Evolutionary conservation across 2,329 filamentous ascomycete species (phyloP).

Genomic region (Clonostachys sp.): DNA sequence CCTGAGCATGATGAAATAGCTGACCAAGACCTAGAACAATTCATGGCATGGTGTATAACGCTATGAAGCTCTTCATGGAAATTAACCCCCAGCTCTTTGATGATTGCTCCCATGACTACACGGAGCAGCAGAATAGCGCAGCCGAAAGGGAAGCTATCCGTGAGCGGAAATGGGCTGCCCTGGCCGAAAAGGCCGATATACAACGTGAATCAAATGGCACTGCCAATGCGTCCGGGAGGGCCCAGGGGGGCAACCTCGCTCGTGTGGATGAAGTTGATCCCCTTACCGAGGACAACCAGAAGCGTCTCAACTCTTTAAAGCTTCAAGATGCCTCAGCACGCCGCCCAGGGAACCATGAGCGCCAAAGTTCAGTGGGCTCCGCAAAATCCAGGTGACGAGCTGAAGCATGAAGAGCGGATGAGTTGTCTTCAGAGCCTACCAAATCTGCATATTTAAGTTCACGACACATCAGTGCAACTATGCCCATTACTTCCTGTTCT

Average conservation of each 20-base stretch:
- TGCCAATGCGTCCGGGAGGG: conserved; percentile 22
- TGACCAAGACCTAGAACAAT: conserved; percentile 68
- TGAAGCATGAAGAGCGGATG: no score
- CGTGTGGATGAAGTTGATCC: conserved; percentile 74
- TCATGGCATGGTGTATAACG: conserved; percentile 99
- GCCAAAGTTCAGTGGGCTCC: conserved; percentile 55
- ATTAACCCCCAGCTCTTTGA: conserved; percentile 98
- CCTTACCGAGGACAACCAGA: conserved; percentile 76
- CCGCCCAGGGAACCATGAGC: conserved; percentile 50
- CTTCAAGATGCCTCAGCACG: conserved; percentile 73
- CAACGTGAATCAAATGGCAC: conserved; percentile 42
- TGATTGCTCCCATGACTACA: conserved; percentile 97
- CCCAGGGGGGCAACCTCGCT: conserved; percentile 35
- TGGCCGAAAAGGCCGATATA: conserved; percentile 75
- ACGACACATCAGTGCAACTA: no score
- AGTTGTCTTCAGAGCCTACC: no score
- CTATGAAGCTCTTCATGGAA: conserved; percentile 99
- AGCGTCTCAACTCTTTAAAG: conserved; percentile 83
- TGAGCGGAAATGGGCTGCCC: conserved; percentile 83
- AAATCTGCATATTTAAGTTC: no score
- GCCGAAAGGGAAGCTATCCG: conserved; percentile 77
- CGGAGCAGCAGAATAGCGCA: conserved; percentile 89
- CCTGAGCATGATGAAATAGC: background rate
- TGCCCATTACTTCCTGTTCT: no score
- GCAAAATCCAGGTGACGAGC: conserved; percentile 38